These are phyloP conservation scores for Pythium aquatile DNA, from an alignment of 352 stramenopile species.

Conservation along the genomic window DNA sequence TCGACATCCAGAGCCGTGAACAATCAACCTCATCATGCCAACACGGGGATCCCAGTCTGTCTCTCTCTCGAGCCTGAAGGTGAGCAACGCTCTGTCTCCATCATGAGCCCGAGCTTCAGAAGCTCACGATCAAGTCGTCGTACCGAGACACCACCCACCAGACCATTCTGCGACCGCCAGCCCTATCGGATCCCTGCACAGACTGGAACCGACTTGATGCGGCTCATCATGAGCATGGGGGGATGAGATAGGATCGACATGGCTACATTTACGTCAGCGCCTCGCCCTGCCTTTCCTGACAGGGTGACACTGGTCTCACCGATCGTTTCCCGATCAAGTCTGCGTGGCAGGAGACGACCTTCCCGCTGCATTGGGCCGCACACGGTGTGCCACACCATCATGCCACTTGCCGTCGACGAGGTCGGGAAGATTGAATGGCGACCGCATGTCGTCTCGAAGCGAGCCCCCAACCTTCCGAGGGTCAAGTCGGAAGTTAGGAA, in stretches of 20 bases:
- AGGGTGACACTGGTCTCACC: not conserved
- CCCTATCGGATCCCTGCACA: not conserved
- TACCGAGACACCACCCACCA: conserved; percentile 1
- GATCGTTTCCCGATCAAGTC: not conserved
- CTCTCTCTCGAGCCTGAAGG: not conserved
- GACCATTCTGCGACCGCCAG: not conserved
- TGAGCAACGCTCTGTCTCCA: conserved; percentile 1
- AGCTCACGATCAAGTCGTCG: not conserved
- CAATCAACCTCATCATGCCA: not conserved
- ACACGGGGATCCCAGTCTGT: not conserved
- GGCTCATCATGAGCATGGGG: no score
- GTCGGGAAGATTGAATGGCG: not conserved
- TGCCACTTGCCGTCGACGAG: not conserved
- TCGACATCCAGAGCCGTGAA: not conserved
- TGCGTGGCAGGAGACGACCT: not conserved
- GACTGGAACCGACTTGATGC: not conserved
- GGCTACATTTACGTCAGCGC: not conserved
- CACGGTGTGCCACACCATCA: no score
- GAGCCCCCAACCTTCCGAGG: no score
- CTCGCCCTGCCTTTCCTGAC: not conserved
- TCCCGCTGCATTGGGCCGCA: not conserved
- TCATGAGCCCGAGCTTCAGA: not conserved
- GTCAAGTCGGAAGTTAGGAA: no score
- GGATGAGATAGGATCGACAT: not conserved
- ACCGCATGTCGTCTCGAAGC: not conserved